Conservation (phyloP, 2,329 filamentous ascomycete genomes). For the Aspergillus sp. region DNA sequence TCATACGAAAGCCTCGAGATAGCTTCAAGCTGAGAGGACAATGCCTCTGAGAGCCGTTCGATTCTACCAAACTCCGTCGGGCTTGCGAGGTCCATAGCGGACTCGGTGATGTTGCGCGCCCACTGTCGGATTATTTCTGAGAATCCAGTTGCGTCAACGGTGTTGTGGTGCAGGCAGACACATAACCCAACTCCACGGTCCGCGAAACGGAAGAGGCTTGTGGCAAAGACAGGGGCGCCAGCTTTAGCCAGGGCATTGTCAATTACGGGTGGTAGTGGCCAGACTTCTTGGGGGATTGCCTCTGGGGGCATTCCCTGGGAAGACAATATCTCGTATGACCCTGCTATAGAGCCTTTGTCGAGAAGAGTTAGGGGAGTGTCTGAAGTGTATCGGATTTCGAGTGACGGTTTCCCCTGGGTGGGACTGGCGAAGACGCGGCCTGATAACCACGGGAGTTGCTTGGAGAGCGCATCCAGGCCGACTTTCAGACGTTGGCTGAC, state of each 20-base stretch:
- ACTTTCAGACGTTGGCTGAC: not conserved
- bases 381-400: conserved; percentile 3
- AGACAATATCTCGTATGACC: too few relatives aligned
- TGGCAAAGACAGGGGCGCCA: conserved; percentile 12
- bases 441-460: conserved; percentile 3
- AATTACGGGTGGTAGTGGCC: not conserved
- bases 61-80: not conserved
- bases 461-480: not conserved
- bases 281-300: not conserved
- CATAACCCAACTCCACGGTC: conserved; percentile 10
- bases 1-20: not conserved
- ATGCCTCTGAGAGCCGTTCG: not conserved
- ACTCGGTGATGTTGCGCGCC: not conserved
- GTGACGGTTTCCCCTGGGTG: not conserved
- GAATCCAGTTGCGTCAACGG: conserved; percentile 12
- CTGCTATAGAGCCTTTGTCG: conserved; percentile 3
- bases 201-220: conserved; percentile 14
- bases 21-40: not conserved
- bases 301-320: not conserved
- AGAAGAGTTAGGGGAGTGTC: not conserved
- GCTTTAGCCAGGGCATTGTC: not conserved
- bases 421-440: not conserved
- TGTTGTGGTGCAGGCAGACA: conserved; percentile 13
- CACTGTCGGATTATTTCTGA: conserved; percentile 5
- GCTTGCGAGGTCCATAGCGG: too few relatives aligned